Conservation (phyloP, 805 yeast genomes). For the Metschnikowia arizonensis region DNA sequence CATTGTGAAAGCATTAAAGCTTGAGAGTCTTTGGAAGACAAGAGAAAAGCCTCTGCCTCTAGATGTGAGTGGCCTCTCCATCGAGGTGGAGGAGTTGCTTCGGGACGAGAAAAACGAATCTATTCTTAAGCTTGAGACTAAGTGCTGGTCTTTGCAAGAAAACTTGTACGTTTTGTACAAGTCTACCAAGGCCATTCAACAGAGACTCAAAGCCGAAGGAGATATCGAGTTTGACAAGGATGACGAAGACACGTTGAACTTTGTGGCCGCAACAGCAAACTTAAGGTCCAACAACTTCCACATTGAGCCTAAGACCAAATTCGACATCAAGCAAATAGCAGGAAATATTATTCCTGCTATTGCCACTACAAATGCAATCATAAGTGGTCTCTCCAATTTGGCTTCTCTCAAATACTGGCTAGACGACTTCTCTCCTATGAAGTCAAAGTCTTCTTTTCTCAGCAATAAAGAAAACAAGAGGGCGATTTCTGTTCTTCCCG, state of each 20-base stretch:
- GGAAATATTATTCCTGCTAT: slow-evolving; percentile 98
- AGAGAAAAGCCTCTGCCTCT: slow-evolving; percentile 68
- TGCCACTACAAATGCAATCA: slow-evolving; percentile 94
- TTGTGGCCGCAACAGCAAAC: slow-evolving; percentile 84
- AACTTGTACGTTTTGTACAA: slow-evolving; percentile 56
- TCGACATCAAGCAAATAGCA: slow-evolving; percentile 90
- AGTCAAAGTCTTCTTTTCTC: slow-evolving; percentile 33
- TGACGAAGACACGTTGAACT: slow-evolving; percentile 84
- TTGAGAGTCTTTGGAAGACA: slow-evolving; percentile 76
- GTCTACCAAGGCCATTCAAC: slow-evolving; percentile 47
- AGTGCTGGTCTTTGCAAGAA: slow-evolving; percentile 59
- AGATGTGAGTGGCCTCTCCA: slow-evolving; percentile 21
- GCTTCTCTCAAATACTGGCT: slow-evolving; percentile 57
- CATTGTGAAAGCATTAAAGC: slow-evolving; percentile 63
- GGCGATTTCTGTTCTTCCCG: slow-evolving; percentile 58
- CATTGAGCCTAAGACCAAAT: slow-evolving; percentile 69
- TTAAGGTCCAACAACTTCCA: slow-evolving; percentile 66
- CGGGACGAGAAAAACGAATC: slow-evolving; percentile 19
- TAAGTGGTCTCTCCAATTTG: slow-evolving; percentile 83
- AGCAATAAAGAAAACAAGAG: slow-evolving; percentile 54
- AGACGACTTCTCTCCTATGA: slow-evolving; percentile 24
- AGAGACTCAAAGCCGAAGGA: slow-evolving; percentile 39
- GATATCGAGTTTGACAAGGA: slow-evolving; percentile 82
- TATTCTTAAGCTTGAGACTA: slow-evolving; percentile 34
- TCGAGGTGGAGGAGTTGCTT: slow-evolving; percentile 14